These are phyloP conservation scores for Phytophthora fragariaefolia DNA, from an alignment of 352 stramenopile species.

Conservation along the genomic window DNA sequence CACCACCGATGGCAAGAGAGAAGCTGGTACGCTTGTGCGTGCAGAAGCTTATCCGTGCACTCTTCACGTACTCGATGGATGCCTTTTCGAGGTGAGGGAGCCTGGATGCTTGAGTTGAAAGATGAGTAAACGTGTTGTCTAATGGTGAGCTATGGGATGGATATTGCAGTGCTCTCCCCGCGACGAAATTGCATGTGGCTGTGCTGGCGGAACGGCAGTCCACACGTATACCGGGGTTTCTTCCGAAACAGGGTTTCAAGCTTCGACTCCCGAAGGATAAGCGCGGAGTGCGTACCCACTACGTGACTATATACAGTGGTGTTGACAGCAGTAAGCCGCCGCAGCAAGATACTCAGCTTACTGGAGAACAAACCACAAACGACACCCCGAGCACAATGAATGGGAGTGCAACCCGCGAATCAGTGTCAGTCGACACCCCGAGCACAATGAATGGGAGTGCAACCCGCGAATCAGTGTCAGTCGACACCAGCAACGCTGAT, in stretches of 20 bases:
- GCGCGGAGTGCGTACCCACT: conserved; percentile 25
- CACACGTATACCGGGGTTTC: conserved; percentile 49
- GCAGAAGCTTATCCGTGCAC: conserved; percentile 67
- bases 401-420: no score
- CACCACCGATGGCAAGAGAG: conserved; percentile 29
- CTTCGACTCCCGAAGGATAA: conserved; percentile 57
- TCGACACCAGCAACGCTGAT: conserved; percentile 2
- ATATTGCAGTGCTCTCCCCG: conserved; percentile 41
- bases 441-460: not conserved
- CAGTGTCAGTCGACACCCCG: not conserved
- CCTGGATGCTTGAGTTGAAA: no score
- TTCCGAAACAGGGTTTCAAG: conserved; percentile 68
- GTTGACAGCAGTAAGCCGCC: conserved; percentile 7
- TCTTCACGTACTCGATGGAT: conserved; percentile 46
- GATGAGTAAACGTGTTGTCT: not conserved
- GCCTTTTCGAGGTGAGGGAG: conserved; percentile 50
- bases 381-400: conserved; percentile 1
- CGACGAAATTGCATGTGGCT: conserved; percentile 64
- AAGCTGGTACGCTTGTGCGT: conserved; percentile 54
- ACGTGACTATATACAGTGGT: conserved; percentile 28
- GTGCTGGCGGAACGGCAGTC: conserved; percentile 45
- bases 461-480: not conserved
- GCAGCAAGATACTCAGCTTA: not conserved
- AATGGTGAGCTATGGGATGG: not conserved
- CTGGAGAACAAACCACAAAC: not conserved